Evolutionary conservation across 2,329 filamentous ascomycete species (phyloP).

Genomic region (Cercospora sp.): DNA sequence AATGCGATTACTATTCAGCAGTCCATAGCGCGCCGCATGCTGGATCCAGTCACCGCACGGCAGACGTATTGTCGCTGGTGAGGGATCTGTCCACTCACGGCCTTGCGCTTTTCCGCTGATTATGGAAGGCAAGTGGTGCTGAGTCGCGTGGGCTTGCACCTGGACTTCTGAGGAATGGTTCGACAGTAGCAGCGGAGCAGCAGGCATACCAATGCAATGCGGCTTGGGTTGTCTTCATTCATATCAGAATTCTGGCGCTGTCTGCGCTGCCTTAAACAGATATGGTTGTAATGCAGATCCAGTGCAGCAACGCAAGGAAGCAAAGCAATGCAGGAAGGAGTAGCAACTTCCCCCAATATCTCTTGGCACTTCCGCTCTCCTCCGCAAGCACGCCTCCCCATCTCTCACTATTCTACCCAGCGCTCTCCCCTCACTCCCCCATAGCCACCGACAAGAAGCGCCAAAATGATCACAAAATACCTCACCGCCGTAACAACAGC

Average conservation of each 20-base stretch:
- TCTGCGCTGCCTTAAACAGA: too few relatives aligned
- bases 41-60: neutral
- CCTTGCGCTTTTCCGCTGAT: neutral
- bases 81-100: neutral
- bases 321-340: neutral
- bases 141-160: neutral
- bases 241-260: too few relatives aligned
- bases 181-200: neutral
- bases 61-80: neutral
- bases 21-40: neutral
- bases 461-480: constrained; percentile 76
- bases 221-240: too few relatives aligned
- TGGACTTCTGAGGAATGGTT: neutral
- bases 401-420: neutral
- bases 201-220: neutral
- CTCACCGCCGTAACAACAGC: constrained; percentile 79
- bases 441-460: neutral
- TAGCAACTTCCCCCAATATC: neutral
- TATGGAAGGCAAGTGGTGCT: neutral
- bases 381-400: neutral
- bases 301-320: neutral
- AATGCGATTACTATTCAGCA: neutral
- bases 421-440: neutral
- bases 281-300: neutral
- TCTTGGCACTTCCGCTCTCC: constrained; percentile 7